A percentile compares a stretch with the other conserved stretches of the same genome.
phyloP scores from a whole-genome alignment of 139 green algal species.

The Tetradesmus obliquus region DNA sequence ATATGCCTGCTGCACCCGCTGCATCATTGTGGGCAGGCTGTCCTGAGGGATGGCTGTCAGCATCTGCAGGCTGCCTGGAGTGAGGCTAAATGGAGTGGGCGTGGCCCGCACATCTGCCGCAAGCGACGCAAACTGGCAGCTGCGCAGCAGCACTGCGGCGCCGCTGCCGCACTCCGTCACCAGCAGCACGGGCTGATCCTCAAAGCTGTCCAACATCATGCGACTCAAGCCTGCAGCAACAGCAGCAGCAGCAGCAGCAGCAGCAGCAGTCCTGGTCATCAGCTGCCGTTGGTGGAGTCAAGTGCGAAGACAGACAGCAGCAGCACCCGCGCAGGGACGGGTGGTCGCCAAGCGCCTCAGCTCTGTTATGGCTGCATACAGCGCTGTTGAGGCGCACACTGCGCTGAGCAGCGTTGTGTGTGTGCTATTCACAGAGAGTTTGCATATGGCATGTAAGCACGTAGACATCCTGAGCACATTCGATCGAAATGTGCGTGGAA shows the following conservation, averaged over 20 bases:
- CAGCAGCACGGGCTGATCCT: neutral
- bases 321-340: neutral
- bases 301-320: neutral
- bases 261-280: neutral
- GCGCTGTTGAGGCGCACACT: no score
- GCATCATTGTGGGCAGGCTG: neutral
- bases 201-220: neutral
- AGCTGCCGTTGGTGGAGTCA: no score
- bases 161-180: neutral
- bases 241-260: neutral
- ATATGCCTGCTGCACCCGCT: neutral
- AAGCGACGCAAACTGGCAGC: neutral
- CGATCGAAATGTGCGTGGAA: no score
- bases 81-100: neutral
- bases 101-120: neutral
- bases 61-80: neutral
- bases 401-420: no score
- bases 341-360: no score
- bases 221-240: neutral
- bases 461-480: no score
- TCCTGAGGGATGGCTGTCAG: neutral
- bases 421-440: no score
- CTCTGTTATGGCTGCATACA: no score
- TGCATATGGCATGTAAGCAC: no score
- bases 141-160: neutral